Base-by-base conservation (phyloP, 495 filamentous ascomycete species). In the Aspergillus cavernicola region DNA sequence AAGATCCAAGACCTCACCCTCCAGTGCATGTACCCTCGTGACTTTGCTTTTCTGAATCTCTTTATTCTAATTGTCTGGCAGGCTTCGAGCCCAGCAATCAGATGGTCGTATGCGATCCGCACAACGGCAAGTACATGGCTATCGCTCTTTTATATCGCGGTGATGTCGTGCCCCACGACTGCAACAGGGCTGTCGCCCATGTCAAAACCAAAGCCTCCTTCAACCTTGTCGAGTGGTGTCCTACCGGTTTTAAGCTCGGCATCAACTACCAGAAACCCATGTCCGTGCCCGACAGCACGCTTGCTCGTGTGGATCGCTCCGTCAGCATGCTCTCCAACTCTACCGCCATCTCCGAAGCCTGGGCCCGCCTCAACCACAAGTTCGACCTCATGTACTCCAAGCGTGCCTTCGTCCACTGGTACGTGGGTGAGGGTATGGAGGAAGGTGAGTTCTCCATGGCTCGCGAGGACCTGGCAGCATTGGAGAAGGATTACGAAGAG, bases 341-440 rank as follows among this genome's bases (percentile, higher is more conserved):
- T 16, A 95, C 90, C 11, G 87, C 90, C 52, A 93, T 95, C 53
- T 83, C 90, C 37, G 90, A 96, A 70, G 90, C 90, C 35, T 96
- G 90, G 90, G 83, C 80, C 40, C 86, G 89, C 56, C 78, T 96
- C 24, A 28, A 15, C 68, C 95, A 97, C 68, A 93, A 98, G 79
- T 98, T 98, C 84, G 90, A 86, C 75, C 92, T 92, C 66, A 98
- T 97, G 93, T 98, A 97, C 87, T 81, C 92, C 75, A 90, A 93
- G 72, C 97, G 97, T 86, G 93, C 93, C 84, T 98, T 98, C 91
- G 89, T 98, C 86, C 93, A 97, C 84, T 98, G 93, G 93, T 98
- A 98, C 77, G 97, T 93, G 84, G 91, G 92, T 70, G 93, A 98
- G 85, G 93, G 95, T 80, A 98, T 98, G 93, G 93, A 98, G 78